Conservation (phyloP, 495 filamentous ascomycete genomes). For the Penicillium verhagenii region DNA sequence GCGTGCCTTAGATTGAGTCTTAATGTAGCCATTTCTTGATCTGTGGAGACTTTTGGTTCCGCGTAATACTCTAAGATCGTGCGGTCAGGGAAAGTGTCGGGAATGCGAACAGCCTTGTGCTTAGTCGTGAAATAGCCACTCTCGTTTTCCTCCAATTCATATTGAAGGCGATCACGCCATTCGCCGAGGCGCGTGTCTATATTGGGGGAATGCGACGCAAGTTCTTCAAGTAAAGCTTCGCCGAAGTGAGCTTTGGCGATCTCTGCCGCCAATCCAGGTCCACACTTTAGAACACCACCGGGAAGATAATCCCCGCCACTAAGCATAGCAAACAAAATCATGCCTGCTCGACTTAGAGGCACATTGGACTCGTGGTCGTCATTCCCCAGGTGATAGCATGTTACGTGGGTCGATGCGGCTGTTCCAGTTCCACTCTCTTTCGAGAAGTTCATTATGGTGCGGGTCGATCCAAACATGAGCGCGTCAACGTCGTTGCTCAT, state of each 20-base stretch:
- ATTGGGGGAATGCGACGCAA: slow-evolving; percentile 48
- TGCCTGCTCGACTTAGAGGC: slow-evolving; percentile 76
- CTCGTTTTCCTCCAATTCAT: slow-evolving; percentile 81
- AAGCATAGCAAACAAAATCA: slow-evolving; percentile 94
- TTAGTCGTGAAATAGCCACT: slow-evolving; percentile 75
- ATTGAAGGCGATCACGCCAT: slow-evolving; percentile 74
- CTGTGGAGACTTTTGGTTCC: slow-evolving; percentile 71
- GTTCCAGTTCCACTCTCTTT: slow-evolving; percentile 61
- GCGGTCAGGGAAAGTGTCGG: slow-evolving; percentile 75
- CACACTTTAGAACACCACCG: slow-evolving; percentile 83
- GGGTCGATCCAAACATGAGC: slow-evolving; percentile 89
- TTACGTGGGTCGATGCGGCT: slow-evolving; percentile 81
- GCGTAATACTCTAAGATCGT: slow-evolving; percentile 84
- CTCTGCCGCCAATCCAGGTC: slow-evolving; percentile 81
- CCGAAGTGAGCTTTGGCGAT: slow-evolving; percentile 90
- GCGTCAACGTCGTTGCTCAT: slow-evolving; percentile 98
- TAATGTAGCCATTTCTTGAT: slow-evolving; percentile 58
- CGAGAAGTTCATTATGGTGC: slow-evolving; percentile 81
- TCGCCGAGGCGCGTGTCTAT: slow-evolving; percentile 47
- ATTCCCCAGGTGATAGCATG: slow-evolving; percentile 63
- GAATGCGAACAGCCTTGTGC: slow-evolving; percentile 71
- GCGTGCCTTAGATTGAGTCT: slow-evolving; percentile 43
- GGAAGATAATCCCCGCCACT: slow-evolving; percentile 95
- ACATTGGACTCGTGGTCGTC: slow-evolving; percentile 30
- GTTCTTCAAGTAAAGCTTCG: slow-evolving; percentile 63